Percentiles rank a stretch among this genome's conserved stretches.
Evolutionary conservation across 306 rosid species (phyloP).

Genomic region (Quercus rubra): DNA sequence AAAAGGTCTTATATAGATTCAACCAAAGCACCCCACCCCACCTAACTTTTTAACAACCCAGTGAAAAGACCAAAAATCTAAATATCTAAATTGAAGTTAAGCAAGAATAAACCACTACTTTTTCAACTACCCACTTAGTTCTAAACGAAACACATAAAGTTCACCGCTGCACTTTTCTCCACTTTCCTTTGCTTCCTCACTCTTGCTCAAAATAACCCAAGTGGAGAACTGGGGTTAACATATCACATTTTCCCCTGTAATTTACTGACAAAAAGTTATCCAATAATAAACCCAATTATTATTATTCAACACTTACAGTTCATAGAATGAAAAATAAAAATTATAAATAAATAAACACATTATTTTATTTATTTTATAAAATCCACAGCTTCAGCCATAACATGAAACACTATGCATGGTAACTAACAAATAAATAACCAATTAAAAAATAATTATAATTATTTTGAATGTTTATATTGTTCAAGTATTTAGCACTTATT

Average conservation of each 20-base stretch:
- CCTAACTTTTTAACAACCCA: background rate
- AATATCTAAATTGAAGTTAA: background rate
- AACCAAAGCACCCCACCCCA: no score
- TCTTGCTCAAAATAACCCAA: background rate
- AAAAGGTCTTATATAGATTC: background rate
- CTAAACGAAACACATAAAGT: background rate
- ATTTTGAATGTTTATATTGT: background rate
- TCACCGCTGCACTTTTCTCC: background rate
- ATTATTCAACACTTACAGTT: background rate
- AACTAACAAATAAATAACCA: background rate
- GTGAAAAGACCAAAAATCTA: background rate
- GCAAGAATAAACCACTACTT: background rate
- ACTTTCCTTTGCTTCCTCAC: background rate
- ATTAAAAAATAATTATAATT: background rate
- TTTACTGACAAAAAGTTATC: background rate
- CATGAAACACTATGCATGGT: background rate
- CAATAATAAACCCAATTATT: background rate
- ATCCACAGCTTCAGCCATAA: background rate
- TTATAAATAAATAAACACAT: no score
- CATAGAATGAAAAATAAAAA: no score
- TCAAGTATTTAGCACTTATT: background rate
- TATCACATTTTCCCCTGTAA: background rate
- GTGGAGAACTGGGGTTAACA: background rate
- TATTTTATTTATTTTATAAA: no score
- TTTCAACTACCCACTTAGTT: background rate